Conservation (phyloP, 2,329 filamentous ascomycete genomes). For the Fusarium sp. region DNA sequence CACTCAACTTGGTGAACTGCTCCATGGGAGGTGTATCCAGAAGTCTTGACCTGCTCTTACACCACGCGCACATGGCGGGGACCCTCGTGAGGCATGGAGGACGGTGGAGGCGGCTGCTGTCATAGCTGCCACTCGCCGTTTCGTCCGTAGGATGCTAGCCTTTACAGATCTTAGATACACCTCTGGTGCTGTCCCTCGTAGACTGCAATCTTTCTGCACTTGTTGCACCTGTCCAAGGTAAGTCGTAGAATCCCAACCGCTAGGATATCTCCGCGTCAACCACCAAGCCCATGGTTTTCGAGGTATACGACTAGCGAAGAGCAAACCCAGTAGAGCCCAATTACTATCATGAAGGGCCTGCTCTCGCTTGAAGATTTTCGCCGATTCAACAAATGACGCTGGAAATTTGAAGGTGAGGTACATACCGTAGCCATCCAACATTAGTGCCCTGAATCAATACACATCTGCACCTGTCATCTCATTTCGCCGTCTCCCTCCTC, state of each 20-base stretch:
- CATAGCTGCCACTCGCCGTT: background rate
- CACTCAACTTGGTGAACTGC: slow-evolving; percentile 70
- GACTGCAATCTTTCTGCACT: slow-evolving; percentile 28
- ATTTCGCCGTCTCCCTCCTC: background rate
- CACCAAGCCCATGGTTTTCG: slow-evolving; percentile 74
- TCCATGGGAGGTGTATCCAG: slow-evolving; percentile 79
- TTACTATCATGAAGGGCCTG: slow-evolving; percentile 59
- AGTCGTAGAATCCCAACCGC: slow-evolving; percentile 58
- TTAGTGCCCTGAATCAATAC: background rate
- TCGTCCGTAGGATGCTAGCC: slow-evolving; percentile 32
- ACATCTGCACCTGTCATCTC: background rate
- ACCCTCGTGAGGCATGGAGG: slow-evolving; percentile 28
- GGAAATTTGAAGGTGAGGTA: slow-evolving; percentile 88
- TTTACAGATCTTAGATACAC: slow-evolving; percentile 13
- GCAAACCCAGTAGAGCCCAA: slow-evolving; percentile 59
- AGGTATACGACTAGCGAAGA: slow-evolving; percentile 97
- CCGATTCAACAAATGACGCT: slow-evolving; percentile 68
- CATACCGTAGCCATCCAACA: slow-evolving; percentile 53
- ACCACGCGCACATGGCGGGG: slow-evolving; percentile 28
- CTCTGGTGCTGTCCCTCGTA: slow-evolving; percentile 21
- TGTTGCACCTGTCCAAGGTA: slow-evolving; percentile 20
- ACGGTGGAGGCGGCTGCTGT: slow-evolving; percentile 4
- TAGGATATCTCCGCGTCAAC: slow-evolving; percentile 89
- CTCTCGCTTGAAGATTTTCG: slow-evolving; percentile 84
- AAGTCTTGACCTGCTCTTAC: slow-evolving; percentile 57